Evolutionary conservation across 768 basidiomycete species (phyloP).

Genomic region (Mycena pura): DNA sequence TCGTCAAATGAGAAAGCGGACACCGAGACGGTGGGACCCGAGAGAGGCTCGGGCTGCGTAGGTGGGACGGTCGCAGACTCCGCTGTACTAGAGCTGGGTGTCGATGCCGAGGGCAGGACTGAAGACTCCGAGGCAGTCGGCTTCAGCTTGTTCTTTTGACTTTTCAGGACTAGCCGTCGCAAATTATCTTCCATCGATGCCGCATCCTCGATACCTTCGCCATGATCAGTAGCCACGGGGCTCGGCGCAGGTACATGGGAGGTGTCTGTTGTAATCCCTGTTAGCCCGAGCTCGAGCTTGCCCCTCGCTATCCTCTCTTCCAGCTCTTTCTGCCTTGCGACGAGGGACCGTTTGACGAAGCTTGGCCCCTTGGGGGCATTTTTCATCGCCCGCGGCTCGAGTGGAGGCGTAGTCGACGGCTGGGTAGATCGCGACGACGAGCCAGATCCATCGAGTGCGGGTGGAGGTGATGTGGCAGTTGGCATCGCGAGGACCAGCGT

Average conservation of each 20-base stretch:
- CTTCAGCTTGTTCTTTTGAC: conserved; percentile 42
- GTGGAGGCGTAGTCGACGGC: conserved; percentile 25
- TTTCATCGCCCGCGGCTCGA: conserved; percentile 48
- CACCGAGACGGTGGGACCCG: neutral
- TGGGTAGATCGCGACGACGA: neutral
- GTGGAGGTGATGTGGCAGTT: neutral
- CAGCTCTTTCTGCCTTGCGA: conserved; percentile 51
- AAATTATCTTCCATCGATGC: conserved; percentile 48
- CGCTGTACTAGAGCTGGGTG: neutral
- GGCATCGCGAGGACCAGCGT: neutral
- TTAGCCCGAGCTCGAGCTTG: conserved; percentile 42
- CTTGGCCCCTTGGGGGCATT: conserved; percentile 46
- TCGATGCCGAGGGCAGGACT: neutral
- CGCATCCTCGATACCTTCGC: neutral
- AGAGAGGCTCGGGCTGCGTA: neutral
- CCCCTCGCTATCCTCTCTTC: conserved; percentile 49
- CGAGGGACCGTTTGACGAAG: conserved; percentile 44
- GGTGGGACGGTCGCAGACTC: neutral
- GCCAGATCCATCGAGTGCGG: neutral
- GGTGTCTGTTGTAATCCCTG: too few species aligned
- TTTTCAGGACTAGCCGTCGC: conserved; percentile 45
- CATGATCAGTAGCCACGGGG: neutral
- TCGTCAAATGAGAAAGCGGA: conserved; percentile 47
- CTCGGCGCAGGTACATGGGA: too few species aligned
- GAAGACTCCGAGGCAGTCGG: conserved; percentile 18